phyloP scores from a whole-genome alignment of 768 basidiomycete species.

The Boletus huronensis region DNA sequence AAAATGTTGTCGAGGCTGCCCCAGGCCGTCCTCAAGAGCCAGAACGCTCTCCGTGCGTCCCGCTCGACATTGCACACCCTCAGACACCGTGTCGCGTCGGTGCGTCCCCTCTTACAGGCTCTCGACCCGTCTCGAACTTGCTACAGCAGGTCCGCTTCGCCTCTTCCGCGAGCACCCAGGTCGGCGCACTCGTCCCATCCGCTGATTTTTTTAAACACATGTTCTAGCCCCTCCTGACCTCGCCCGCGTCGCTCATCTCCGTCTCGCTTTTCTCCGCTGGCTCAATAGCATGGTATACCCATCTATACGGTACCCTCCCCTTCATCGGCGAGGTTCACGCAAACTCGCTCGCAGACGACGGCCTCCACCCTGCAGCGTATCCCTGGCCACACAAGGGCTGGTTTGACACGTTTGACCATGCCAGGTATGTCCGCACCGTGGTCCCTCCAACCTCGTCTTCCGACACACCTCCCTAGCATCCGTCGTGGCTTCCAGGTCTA shows the following conservation, averaged over 20 bases:
- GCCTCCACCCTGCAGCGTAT: constrained; percentile 81
- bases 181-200: constrained; percentile 33
- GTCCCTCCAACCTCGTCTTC: constrained; percentile 6
- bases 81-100: constrained; percentile 48
- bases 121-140: constrained; percentile 9
- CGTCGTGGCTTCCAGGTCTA: constrained; percentile 96
- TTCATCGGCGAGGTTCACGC: constrained; percentile 92
- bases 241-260: constrained; percentile 71
- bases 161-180: constrained; percentile 60
- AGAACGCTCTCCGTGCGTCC: constrained; percentile 43
- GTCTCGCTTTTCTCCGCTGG: constrained; percentile 77
- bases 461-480: constrained; percentile 52
- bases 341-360: constrained; percentile 88
- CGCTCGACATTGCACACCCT: constrained; percentile 41
- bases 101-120: constrained; percentile 32
- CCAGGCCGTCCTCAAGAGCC: constrained; percentile 64
- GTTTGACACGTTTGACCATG: constrained; percentile 93
- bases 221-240: constrained; percentile 58
- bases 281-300: constrained; percentile 94
- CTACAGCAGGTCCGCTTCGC: constrained; percentile 57
- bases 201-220: constrained; percentile 2
- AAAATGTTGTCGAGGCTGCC: constrained; percentile 86
- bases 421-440: constrained; percentile 59
- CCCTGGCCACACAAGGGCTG: constrained; percentile 91
- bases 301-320: constrained; percentile 86